phyloP scores from a whole-genome alignment of 345 rosid species.

The Populus nigra region DNA sequence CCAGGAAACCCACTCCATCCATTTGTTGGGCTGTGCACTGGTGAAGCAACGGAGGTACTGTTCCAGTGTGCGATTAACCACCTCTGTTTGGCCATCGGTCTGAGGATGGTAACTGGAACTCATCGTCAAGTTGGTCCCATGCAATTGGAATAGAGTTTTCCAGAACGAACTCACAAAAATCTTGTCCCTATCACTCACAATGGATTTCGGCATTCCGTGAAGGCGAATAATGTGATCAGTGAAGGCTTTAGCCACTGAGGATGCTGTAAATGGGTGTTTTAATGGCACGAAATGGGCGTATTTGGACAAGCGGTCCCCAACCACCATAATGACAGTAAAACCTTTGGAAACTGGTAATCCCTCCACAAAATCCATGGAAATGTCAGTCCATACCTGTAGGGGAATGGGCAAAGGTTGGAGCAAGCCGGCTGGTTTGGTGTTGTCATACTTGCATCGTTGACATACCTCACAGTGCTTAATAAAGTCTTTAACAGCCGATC shows the following conservation, averaged over 20 bases:
- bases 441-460: neutral
- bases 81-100: neutral
- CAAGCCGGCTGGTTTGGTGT: neutral
- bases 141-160: too few relatives aligned
- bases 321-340: neutral
- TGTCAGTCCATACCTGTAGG: neutral
- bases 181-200: too few relatives aligned
- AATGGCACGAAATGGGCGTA: neutral
- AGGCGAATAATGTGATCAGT: neutral
- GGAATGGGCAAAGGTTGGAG: neutral
- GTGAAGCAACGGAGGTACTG: neutral
- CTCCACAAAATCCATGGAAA: neutral
- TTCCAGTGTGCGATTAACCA: neutral
- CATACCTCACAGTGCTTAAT: neutral
- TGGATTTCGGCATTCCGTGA: neutral
- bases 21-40: rapidly evolving
- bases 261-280: neutral
- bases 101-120: neutral
- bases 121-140: too few relatives aligned
- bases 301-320: neutral
- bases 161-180: too few relatives aligned
- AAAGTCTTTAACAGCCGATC: neutral
- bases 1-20: neutral
- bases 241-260: neutral
- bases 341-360: neutral